Evolutionary conservation across 169 alveolate species (phyloP).

Genomic region (Haemoproteus tartakovskyi): DNA sequence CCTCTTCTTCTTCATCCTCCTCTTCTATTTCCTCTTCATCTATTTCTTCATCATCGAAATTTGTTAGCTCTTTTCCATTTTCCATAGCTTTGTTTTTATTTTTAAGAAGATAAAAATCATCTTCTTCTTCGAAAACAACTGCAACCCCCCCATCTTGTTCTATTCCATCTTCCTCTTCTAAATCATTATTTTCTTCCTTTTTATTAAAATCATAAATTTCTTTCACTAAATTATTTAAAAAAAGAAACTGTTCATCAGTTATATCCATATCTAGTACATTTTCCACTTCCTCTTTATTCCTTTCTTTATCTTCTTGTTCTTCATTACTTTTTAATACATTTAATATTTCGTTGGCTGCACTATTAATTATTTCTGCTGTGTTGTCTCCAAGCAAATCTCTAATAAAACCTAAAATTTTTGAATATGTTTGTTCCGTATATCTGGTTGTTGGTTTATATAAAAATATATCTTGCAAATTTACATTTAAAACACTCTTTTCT

Average conservation of each 20-base stretch:
- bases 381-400: constrained; percentile 89
- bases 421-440: constrained; percentile 87
- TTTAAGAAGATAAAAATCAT: constrained; percentile 57
- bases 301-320: constrained; percentile 77
- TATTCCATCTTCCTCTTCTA: constrained; percentile 57
- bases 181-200: constrained; percentile 72
- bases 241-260: constrained; percentile 20
- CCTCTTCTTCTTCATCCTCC: constrained; percentile 66
- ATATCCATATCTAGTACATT: constrained; percentile 69
- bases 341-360: constrained; percentile 92
- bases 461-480: constrained; percentile 81
- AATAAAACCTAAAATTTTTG: constrained; percentile 84
- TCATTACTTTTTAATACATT: constrained; percentile 87
- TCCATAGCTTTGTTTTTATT: constrained; percentile 56
- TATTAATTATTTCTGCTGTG: constrained; percentile 88
- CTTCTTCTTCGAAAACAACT: constrained; percentile 81
- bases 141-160: constrained; percentile 75
- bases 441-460: constrained; percentile 90
- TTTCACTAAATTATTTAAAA: constrained; percentile 7
- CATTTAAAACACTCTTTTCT: constrained; percentile 84
- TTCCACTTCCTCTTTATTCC: constrained; percentile 79
- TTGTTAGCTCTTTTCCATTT: constrained; percentile 53
- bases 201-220: constrained; percentile 71
- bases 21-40: constrained; percentile 23
- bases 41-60: constrained; percentile 28